Conservation (phyloP, 1,284 basidiomycete genomes). For the Leccinum subspadiceum region DNA sequence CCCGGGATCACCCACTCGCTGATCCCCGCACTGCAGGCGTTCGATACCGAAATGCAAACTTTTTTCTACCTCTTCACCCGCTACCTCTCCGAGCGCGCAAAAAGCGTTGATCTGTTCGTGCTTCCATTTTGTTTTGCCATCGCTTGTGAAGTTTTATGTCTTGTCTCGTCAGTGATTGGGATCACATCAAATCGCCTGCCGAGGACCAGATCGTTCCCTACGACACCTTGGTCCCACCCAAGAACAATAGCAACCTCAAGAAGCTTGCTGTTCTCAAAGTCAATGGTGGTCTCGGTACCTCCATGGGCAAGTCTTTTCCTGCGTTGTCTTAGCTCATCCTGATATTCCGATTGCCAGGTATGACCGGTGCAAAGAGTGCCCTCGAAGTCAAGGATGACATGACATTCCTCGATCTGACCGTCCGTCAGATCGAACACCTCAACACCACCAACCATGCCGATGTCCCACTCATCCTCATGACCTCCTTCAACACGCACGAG, state of each 20-base stretch:
- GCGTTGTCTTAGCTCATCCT: neutral
- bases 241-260: slow-evolving; percentile 74
- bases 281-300: slow-evolving; percentile 98
- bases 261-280: slow-evolving; percentile 99
- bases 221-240: slow-evolving; percentile 61
- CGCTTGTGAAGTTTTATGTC: slow-evolving; percentile 10
- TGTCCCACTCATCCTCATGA: slow-evolving; percentile 99
- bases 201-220: slow-evolving; percentile 93
- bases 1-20: slow-evolving; percentile 4
- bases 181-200: slow-evolving; percentile 93
- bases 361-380: slow-evolving; percentile 92
- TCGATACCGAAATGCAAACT: slow-evolving; percentile 97
- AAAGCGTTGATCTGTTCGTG: slow-evolving; percentile 90
- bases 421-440: slow-evolving; percentile 93
- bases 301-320: slow-evolving; percentile 68
- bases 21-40: slow-evolving; percentile 59
- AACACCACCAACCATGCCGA: slow-evolving; percentile 73
- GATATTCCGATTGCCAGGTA: slow-evolving; percentile 47
- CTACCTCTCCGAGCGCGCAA: slow-evolving; percentile 93
- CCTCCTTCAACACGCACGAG: slow-evolving; percentile 99
- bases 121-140: slow-evolving; percentile 17
- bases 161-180: slow-evolving; percentile 78
- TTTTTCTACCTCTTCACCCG: slow-evolving; percentile 99
- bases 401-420: slow-evolving; percentile 98
- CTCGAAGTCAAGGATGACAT: slow-evolving; percentile 95